Percentiles rank a stretch among this genome's conserved stretches.
Evolutionary conservation across 331 rosid species (phyloP).

Genomic region (Quercus tomentella): DNA sequence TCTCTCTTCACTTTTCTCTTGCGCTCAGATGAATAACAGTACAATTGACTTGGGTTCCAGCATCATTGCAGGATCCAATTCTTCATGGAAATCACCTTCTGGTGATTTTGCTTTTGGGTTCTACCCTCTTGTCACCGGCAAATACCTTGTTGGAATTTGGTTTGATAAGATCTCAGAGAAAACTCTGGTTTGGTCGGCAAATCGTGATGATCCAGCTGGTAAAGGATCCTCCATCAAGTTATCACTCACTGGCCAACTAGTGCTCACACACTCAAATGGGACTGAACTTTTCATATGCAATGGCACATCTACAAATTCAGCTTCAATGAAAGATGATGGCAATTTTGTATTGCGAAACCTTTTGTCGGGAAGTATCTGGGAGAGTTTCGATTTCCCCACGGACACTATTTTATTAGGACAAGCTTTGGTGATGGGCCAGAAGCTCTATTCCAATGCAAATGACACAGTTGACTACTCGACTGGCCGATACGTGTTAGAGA

Average conservation of each 20-base stretch:
- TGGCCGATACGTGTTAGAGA: conserved; percentile 20
- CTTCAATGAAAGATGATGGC: conserved; percentile 25
- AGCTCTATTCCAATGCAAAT: conserved; percentile 24
- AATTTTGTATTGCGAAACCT: conserved; percentile 22
- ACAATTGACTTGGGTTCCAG: conserved; percentile 7
- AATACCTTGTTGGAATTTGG: conserved; percentile 12
- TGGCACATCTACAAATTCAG: conserved; percentile 4
- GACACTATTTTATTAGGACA: conserved; percentile 34
- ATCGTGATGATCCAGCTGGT: conserved; percentile 30
- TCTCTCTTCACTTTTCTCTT: background rate
- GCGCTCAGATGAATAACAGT: background rate
- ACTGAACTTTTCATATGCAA: conserved; percentile 9
- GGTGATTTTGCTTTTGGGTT: conserved; percentile 38
- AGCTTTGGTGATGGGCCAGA: conserved; percentile 14
- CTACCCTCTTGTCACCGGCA: background rate
- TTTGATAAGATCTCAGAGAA: too few species aligned
- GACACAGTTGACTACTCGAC: conserved; percentile 25
- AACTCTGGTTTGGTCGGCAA: conserved; percentile 32
- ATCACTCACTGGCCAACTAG: conserved; percentile 14
- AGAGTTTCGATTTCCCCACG: conserved; percentile 35
- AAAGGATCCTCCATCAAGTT: conserved; percentile 25
- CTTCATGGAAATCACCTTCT: conserved; percentile 25
- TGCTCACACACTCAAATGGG: conserved; percentile 14
- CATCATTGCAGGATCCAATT: conserved; percentile 24
- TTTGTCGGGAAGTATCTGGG: conserved; percentile 15